Percentiles rank a stretch among this genome's conserved stretches.
Conservation (phyloP, 306 rosid genomes). For the Rubus idaeus region DNA sequence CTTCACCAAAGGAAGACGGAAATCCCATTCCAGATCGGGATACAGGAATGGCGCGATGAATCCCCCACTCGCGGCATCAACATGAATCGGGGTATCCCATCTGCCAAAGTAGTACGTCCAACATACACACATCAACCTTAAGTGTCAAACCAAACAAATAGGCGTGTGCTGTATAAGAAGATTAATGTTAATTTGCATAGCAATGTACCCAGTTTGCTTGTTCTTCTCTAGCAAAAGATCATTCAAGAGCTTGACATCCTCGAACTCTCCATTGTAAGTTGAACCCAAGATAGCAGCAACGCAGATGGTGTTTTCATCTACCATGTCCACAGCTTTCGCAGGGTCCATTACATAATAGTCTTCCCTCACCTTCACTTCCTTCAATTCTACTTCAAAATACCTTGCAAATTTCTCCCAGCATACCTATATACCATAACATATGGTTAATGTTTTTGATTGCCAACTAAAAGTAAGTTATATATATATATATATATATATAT, state of each 20-base stretch:
- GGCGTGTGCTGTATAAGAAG: background rate
- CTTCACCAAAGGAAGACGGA: slow-evolving; percentile 73
- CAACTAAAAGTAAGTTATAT: background rate
- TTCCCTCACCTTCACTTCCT: slow-evolving; percentile 68
- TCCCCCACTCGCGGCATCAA: slow-evolving; percentile 85
- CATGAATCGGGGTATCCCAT: slow-evolving; percentile 83
- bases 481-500: background rate
- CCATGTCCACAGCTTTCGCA: slow-evolving; percentile 64
- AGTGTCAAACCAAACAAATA: background rate
- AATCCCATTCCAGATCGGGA: slow-evolving; percentile 84
- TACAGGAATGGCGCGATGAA: slow-evolving; percentile 78
- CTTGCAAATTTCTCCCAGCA: slow-evolving; percentile 86
- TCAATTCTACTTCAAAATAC: slow-evolving; percentile 73
- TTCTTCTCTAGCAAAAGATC: slow-evolving; percentile 57
- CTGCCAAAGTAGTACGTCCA: slow-evolving; percentile 24
- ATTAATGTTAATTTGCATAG: background rate
- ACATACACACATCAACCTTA: background rate
- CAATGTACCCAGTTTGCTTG: slow-evolving; percentile 49
- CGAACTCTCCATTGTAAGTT: slow-evolving; percentile 76
- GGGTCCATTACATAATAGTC: slow-evolving; percentile 86
- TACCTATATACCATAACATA: slow-evolving; percentile 29
- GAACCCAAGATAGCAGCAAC: slow-evolving; percentile 86
- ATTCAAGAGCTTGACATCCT: slow-evolving; percentile 73
- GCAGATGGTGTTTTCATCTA: slow-evolving; percentile 78
- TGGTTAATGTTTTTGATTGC: background rate